A percentile compares a stretch with the other conserved stretches of the same genome.
Evolutionary conservation across 208 protist genomes (phyloP).

Genomic region (Leishmania braziliensis): DNA sequence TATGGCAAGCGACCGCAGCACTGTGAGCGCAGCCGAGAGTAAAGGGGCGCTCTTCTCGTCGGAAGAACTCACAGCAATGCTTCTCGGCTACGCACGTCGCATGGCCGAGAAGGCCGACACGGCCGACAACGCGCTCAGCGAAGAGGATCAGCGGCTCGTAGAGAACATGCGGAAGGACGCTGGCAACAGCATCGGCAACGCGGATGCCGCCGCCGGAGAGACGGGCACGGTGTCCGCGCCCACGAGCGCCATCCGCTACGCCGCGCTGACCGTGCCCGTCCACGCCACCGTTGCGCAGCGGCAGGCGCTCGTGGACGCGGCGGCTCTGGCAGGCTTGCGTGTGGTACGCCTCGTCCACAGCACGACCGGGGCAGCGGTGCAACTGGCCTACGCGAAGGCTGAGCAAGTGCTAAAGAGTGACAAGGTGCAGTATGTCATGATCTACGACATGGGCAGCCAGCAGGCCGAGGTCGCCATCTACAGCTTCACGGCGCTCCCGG

Average conservation of each 20-base stretch:
- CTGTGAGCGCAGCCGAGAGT: not conserved
- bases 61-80: conserved; percentile 89
- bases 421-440: conserved; percentile 51
- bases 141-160: conserved; percentile 23
- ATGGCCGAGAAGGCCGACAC: conserved; percentile 53
- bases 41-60: conserved; percentile 40
- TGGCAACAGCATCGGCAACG: not conserved
- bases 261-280: conserved; percentile 78
- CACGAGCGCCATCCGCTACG: conserved; percentile 40
- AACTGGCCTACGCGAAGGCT: conserved; percentile 54
- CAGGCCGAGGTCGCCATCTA: conserved; percentile 82
- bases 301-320: conserved; percentile 90
- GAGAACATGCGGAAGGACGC: not conserved
- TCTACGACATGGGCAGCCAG: conserved; percentile 88
- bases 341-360: conserved; percentile 85
- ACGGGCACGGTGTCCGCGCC: not conserved
- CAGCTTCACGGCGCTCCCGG: conserved; percentile 32
- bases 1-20: not conserved
- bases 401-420: conserved; percentile 45
- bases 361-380: conserved; percentile 73
- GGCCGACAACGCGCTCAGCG: conserved; percentile 45
- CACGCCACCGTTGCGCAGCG: conserved; percentile 71
- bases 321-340: conserved; percentile 75
- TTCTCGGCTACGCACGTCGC: conserved; percentile 73
- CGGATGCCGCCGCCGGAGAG: not conserved